Evolutionary conservation across 805 yeast species (phyloP), one percentile per base, ranked within the genome.

Genomic region (Hanseniaspora lindneri): DNA sequence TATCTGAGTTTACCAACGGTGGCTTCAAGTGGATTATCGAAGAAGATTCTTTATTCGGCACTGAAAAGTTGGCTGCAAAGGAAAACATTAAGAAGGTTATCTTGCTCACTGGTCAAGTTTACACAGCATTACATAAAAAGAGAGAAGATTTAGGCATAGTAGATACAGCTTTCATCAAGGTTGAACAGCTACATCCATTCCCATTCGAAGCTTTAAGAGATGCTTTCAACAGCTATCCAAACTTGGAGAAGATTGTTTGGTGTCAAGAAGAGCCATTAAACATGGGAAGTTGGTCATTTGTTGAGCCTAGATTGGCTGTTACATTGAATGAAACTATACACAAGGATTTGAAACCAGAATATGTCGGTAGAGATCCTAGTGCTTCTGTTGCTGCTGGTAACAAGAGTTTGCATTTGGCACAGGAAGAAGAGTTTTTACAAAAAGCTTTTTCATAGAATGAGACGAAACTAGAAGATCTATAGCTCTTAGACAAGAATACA

Each of bases 181-280:
- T 92, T 59, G 99, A 92, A 71, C 97, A 92, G 73, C 64, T 88
- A 61, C 96, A 92, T 64, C 99, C 99, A 67, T 92, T 92, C 96
- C 98, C 98, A 68, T 92, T 72, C 70, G 88, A 92, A 50, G 96
- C 85, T 72, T 69, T 92, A 59, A 81, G 85, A 63, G 96, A 89
- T 57, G 70, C 85, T 24, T 70, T 92, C 59, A 72, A 83, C 68
- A 65, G 78, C 41, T 92, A 82, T 73, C 86, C 94, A 60, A 79
- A 78, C 65, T 64, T 81, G 54, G 80, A 83, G 66, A 98, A 92
- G 65, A 70, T 92, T 56, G 94, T 88, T 41, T 92, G 88, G 89
- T 83, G 94, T 69, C 98, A 92, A 73, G 99, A 92, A 71, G 99
- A 92, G 75, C 97, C 97, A 60, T 74, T 92, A 70, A 92, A 92